A percentile compares a stretch with the other conserved stretches of the same genome.
phyloP scores from a whole-genome alignment of 345 rosid genomes.

The Eucalyptus fibrosa region DNA sequence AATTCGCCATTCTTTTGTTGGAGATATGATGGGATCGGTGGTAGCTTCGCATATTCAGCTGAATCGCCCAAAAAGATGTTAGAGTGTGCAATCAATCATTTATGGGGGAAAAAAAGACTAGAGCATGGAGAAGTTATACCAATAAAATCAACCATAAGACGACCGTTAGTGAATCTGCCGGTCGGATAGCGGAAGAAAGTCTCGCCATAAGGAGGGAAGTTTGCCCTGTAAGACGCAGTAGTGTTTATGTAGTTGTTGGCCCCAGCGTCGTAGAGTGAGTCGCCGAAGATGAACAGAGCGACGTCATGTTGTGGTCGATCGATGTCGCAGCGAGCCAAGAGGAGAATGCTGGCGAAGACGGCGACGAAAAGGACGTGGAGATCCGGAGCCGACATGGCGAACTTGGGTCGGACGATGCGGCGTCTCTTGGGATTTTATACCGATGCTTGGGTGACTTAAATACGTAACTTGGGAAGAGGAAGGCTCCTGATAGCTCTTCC shows the following conservation, averaged over 20 bases:
- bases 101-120: neutral
- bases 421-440: neutral
- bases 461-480: neutral
- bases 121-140: neutral
- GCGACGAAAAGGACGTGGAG: neutral
- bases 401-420: neutral
- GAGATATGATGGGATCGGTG: neutral
- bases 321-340: neutral
- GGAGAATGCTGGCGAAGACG: neutral
- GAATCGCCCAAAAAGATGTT: neutral
- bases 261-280: conserved; percentile 18
- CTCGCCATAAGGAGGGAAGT: conserved; percentile 14
- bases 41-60: conserved; percentile 3
- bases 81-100: neutral
- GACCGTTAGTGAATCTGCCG: conserved; percentile 13
- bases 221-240: neutral
- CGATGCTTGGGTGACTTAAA: neutral
- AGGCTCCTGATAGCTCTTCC: neutral
- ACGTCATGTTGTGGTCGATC: neutral
- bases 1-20: neutral
- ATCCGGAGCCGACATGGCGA: neutral
- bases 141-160: conserved; percentile 10
- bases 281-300: conserved; percentile 21
- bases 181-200: conserved; percentile 9
- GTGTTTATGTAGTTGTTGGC: conserved; percentile 14